Evolutionary conservation across 106 monocot species (phyloP), one percentile per base, ranked within the genome.

Genomic region (Narthecium ossifragum): DNA sequence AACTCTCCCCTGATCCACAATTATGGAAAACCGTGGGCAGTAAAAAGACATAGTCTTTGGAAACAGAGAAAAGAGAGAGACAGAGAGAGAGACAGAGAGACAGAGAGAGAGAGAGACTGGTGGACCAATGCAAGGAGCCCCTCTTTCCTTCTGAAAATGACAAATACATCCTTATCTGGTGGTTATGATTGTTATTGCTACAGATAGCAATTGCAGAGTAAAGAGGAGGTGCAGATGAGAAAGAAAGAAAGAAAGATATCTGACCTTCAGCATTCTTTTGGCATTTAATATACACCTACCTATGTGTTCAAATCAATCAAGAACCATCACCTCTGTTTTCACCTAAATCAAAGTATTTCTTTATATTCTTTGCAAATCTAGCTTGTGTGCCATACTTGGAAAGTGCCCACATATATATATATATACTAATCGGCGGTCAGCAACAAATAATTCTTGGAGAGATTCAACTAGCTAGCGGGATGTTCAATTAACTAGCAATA

Each of bases 291-390:
- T 28, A 47, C 30, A 57, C 57, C 34, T 57, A 66, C 10, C 54
- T 29, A 12, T 28, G 36, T 23, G 34, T 60, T 25, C 36, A 18
- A 7, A 25, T n/a, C 12, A 0, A 62, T 25, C 26, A 31, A 41
- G 17, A 51, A 20, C 59, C 59, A 17, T 68, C n/a, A n/a, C n/a
- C n/a, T n/a, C 68, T 34, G 34, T 47, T 48, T 68, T 34, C 45
- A 68, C 58, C 57, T 34, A 55, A 57, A 58, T 52, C 61, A 60
- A 41, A 36, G 54, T 15, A 64, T 64, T 43, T 71, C 21, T 29
- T 39, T 5, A 22, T 52, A 30, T 39, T 61, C 61, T 15, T 37
- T 30, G 31, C 49, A 60, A 53, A 70, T 61, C 70, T 61, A 70
- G 39, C 43, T 31, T 52, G 51, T 61, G 70, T 50, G 70, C 53